A percentile compares a stretch with the other conserved stretches of the same genome.
These are phyloP conservation scores for Coffea canephora DNA, from an alignment of 257 asterid species.

Conservation along the genomic window DNA sequence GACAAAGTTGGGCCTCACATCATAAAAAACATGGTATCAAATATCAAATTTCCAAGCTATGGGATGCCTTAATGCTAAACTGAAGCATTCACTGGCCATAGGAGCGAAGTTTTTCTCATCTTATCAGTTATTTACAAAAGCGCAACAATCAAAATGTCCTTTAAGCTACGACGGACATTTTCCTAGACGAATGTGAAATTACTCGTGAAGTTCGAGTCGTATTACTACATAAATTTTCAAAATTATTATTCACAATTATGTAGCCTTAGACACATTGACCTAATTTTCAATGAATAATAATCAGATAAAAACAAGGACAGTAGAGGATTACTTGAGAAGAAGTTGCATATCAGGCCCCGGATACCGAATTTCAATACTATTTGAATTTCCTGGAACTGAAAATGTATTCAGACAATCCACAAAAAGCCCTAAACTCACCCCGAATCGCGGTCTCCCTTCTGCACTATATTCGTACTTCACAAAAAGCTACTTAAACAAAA, in stretches of 20 bases:
- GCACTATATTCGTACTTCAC: conserved; percentile 69
- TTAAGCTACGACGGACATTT: neutral
- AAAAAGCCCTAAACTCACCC: conserved; percentile 85
- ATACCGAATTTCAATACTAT: conserved; percentile 66
- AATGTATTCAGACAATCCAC: conserved; percentile 83
- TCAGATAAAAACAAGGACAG: neutral
- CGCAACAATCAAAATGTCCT: neutral
- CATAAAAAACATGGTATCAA: neutral
- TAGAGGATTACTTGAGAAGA: conserved; percentile 54
- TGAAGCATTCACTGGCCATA: neutral
- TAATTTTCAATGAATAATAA: neutral
- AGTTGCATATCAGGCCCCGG: conserved; percentile 99
- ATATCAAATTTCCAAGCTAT: too few species aligned
- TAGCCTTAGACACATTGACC: neutral
- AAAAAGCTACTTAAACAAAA: conserved; percentile 49
- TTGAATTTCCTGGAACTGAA: conserved; percentile 71
- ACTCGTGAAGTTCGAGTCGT: neutral
- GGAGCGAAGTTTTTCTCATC: neutral
- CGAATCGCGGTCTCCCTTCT: conserved; percentile 86
- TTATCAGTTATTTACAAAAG: neutral
- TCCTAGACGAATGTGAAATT: neutral
- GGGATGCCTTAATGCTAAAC: neutral
- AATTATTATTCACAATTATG: neutral
- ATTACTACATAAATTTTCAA: neutral
- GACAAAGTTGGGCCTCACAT: neutral